Base-by-base conservation (phyloP, 1,139 yeast genomes). In the Starmera stellimalicola region DNA sequence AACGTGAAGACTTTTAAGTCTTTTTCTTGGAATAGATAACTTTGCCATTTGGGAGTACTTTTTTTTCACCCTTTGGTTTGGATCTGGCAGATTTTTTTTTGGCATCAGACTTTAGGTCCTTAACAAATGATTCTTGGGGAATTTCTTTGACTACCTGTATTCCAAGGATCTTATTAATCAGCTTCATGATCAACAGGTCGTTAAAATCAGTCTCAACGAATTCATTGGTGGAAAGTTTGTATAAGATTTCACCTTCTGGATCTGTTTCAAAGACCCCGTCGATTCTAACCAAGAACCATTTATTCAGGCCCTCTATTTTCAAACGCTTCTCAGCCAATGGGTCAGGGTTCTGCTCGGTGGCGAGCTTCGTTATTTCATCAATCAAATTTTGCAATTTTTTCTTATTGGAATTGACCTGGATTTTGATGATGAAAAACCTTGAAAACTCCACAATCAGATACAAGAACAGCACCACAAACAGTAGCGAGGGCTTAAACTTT, bases 221-320 rank as follows among this genome's bases (percentile, higher is more conserved):
- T 10, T 52, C 57, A 19, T 53, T 54, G 2, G 45, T 25, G 8
- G 40, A 34, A 7, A 48, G 29, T 26, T 38, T 42, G 3, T 29
- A 38, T 26, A 59, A 54, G 22, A 56, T 50, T 1, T 40, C 45
- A 9, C 64, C 70, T 27, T 66, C 69, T n/a, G 58, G 57, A 40
- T 80, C 85, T 14, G 75, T 55, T 28, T 80, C 57, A 53, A 63
- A 75, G 10, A 87, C 87, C n/a, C 94, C 94, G 37, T 73, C 76
- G 16, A 78, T 68, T 40, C 76, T 70, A 3, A 87, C 80, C 29
- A 73, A 45, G 44, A 87, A 78, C 26, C 66, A 63, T 50, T 73
- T 76, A 3, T 82, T 85, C 33, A 62, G 59, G 26, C 54, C 58
- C 16, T 59, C 61, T 22, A 65, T 61, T 29, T 51, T 37, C 11